Evolutionary conservation across 345 rosid genomes (phyloP), one percentile per base, ranked within the genome.

Genomic region (Brassica rapa): DNA sequence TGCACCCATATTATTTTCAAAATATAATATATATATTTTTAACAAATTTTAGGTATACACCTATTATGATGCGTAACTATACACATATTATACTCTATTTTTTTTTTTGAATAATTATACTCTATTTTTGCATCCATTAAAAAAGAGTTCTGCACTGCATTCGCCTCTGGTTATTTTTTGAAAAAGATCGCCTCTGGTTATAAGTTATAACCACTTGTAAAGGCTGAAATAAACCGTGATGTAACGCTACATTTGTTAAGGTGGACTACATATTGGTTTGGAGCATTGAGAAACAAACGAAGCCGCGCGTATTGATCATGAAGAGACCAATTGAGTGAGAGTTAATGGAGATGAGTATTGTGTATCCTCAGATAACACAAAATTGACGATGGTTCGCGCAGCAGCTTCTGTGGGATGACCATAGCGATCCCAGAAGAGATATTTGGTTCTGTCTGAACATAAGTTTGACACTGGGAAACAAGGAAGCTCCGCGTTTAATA

Each of bases 371-470:
- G 78, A 74, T 15, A 86, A 86, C 73, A 88, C 39, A 10, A 80
- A 39, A 83, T 92, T 87, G 8, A 86, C 85, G 56, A 87, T 35
- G 35, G 84, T 73, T 0, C 69, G 49, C 68, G 86, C 85, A 23
- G 86, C 82, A 1, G 89, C 90, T 77, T 92, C 89, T 0, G 90
- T 89, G 12, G 96, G 94, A 83, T 92, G 97, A 43, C 80, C 80
- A 25, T 41, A 83, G 1, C 77, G 51, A 85, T 94, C 98, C 98
- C 98, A 90, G 27, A 89, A 94, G 1, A 89, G 12, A 83, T 87
- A 91, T 55, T 88, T 84, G 24, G 10, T 86, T 76, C 97, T 79
- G 80, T 94, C 86, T 32, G 87, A 15, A 73, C 98, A 92, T 61
- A 80, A 82, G 3, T 60, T 78, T 1, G 98, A 63, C 2, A 85